Base-by-base conservation (phyloP, 768 basidiomycete species). In the Mycena latifolia region DNA sequence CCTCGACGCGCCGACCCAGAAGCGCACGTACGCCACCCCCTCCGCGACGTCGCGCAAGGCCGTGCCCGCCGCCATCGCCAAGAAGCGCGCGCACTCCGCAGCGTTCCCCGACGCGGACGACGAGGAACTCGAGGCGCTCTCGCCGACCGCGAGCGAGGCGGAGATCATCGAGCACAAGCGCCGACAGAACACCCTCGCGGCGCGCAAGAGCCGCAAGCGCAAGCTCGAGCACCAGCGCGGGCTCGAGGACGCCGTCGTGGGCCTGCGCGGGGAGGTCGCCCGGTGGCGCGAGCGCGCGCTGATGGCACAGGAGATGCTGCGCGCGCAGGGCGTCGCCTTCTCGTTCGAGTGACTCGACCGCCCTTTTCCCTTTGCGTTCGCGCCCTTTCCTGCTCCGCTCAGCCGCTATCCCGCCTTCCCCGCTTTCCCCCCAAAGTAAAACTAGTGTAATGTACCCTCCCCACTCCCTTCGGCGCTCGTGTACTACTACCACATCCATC, bases 101-200 rank as follows among this genome's bases (percentile, higher is more conserved):
- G 66, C 80, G 73, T 17, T 69, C 28, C 83, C 84, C 28, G 74
- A 77, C 31, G 69, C 66, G 47, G 84, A 85, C 29, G 69, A 67
- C 41, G 84, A 85, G 18, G 73, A 71, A 17, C 77, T 74, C 46
- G 75, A 69, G 18, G 61, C 39, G 2, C 58, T 67, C 14, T 53
- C 50, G 9, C 74, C 79, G 0, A 72, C 77, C 0, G 61, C 75
- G 29, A 76, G 76, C 7, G 85, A 85, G 70, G 74, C 82, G 64
- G 83, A 85, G 63, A 84, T 84, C 57, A 91, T 92, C 69, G 88
- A 85, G 75, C 79, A 80, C 22, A 92, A 92, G 82, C 83, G 90
- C 35, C 80, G 87, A 10, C 85, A 87, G 75, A 92, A 92, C 73
- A 91, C 90, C 29, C 70, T 92, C 7, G 91, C 91, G 0, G 91